Conservation (phyloP, 2,329 filamentous ascomycete genomes). For the Phyllosticta capitalensis region DNA sequence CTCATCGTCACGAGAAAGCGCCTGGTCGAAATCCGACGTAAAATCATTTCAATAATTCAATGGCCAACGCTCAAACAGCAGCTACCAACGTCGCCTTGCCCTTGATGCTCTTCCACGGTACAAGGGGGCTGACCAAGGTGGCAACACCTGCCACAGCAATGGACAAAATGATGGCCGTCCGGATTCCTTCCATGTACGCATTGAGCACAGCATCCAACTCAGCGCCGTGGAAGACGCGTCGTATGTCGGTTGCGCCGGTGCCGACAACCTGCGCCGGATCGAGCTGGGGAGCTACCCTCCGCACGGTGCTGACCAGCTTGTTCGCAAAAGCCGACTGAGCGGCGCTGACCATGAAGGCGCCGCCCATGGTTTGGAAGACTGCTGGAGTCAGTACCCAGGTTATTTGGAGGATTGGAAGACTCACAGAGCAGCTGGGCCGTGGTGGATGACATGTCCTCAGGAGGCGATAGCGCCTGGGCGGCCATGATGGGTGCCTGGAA, state of each 20-base stretch:
- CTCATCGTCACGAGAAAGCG: too few relatives aligned
- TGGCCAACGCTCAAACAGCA: not conserved
- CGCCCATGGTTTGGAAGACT: conserved; percentile 55
- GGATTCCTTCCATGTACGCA: conserved; percentile 22
- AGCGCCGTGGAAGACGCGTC: not conserved
- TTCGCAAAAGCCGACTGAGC: conserved; percentile 62
- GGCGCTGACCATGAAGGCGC: conserved; percentile 55
- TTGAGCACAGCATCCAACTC: conserved; percentile 13
- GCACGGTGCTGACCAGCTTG: conserved; percentile 46
- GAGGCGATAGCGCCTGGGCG: conserved; percentile 8
- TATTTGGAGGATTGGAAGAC: not conserved
- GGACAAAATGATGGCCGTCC: conserved; percentile 45
- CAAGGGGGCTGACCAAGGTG: not conserved
- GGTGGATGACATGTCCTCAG: conserved; percentile 8
- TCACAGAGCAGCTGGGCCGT: conserved; percentile 34
- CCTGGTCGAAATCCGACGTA: too few relatives aligned
- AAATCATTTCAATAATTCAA: not conserved
- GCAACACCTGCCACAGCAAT: conserved; percentile 32
- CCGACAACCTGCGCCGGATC: conserved; percentile 28
- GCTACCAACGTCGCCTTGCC: not conserved
- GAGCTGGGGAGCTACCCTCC: conserved; percentile 30
- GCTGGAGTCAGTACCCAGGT: not conserved
- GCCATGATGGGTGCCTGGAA: conserved; percentile 15
- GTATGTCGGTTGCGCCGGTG: conserved; percentile 34
- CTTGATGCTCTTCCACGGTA: not conserved